Base-by-base conservation (phyloP, 163 green algal species). In the Volvox carteri region DNA sequence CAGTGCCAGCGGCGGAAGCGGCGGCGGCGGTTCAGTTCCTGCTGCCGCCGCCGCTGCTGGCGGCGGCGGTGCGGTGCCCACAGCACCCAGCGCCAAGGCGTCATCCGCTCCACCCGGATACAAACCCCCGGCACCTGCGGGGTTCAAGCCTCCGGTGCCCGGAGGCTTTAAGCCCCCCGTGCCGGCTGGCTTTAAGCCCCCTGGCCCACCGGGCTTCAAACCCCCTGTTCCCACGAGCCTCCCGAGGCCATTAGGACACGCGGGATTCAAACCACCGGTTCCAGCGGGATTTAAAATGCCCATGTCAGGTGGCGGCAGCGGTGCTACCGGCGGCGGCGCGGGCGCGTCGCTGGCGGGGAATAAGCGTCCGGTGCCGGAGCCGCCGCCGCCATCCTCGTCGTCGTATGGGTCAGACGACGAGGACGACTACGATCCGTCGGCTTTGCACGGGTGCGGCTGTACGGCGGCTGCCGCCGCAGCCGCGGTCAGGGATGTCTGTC, bases 311-410 rank as follows among this genome's bases (percentile, higher is more conserved):
- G 42, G 35, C 58, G 80, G 62, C 65, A 48, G 68, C 28, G 33
- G 44, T 44, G 80, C 33, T 33, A 44, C 6, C 62, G 21, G 30
- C 80, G 80, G 60, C 1, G 80, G 80, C n/a, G 80, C n/a, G 0
- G 62, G 62, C 6, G 65, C 60, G 1, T 35, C 14, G 3, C 21
- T 79, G 50, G 37, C 25, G 35, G 77, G 77, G 19, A 85, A 73
- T 35, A 85, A 85, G 77, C 77, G 77, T 9, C 30, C 77, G 37
- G 39, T 52, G 2, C 77, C 77, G 33, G 77, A 85, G 77, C 77
- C 54, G 50, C 33, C 77, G 48, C 35, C 48, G 21, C 41, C 41
- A 37, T 23, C 65, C 33, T 42, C 65, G 12, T 42, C 65, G 8
- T 44, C 42, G 42, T 42, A 42, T 50, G 75, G 75, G 30, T 50